Evolutionary conservation across 1,139 yeast genomes (phyloP), one percentile per base, ranked within the genome.

Genomic region (Candida pseudoviswanathii): DNA sequence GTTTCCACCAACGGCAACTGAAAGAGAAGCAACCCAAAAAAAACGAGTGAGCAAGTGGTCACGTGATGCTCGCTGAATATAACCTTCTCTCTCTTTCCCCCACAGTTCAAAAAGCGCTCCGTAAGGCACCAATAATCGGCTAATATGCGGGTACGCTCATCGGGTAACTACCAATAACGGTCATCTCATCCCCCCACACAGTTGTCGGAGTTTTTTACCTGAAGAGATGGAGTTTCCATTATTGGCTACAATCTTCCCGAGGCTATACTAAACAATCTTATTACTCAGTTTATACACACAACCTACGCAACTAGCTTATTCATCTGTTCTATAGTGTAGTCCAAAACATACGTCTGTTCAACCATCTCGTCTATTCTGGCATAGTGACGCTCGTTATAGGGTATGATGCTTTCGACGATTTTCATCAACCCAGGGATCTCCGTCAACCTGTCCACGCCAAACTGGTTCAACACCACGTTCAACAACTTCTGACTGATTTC

Each of bases 381-480:
- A 60, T 78, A 85, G 65, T 94, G 99, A 62, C 98, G 82, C 62
- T 89, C 92, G 56, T 88, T 87, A 65, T 94, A 94, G 4, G 97
- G 96, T 48, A 89, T 69, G 49, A 91, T 77, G 25, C 86, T 77
- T 51, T 88, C 96, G n/a, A 92, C 75, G 16, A 85, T 68, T 48
- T 76, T 77, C 67, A 88, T 79, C 54, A 89, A 70, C 2, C 90
- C 90, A 2, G 86, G 86, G 38, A 89, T 77, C 56, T 82, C 83
- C 55, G 80, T 76, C 49, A 92, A 68, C 54, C 76, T 75, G 21
- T 81, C 80, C 16, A 84, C 72, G 26, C 77, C 71, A 57, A 82
- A 82, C 39, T 75, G 75, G 42, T 73, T 71, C 51, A 94, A 68
- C 36, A 92, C 68, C 22, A 89, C 85, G 54, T 81, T 75, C 49